Evolutionary conservation across 1,284 basidiomycete species (phyloP).

Genomic region (Coniophora puteana): DNA sequence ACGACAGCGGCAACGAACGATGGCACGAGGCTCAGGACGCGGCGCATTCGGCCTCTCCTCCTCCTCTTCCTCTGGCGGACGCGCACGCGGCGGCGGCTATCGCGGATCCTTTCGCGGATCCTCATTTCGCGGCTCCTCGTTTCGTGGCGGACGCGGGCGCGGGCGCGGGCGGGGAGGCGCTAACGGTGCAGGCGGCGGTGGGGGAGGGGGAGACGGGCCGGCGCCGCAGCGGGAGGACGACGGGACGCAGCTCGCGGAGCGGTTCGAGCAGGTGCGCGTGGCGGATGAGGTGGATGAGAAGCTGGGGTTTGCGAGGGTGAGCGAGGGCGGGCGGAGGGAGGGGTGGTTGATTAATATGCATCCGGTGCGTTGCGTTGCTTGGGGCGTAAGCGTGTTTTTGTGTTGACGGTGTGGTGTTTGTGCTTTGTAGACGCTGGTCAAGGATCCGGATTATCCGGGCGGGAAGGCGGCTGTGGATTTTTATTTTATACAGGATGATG

Average conservation of each 20-base stretch:
- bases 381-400: not conserved
- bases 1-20: too few species aligned
- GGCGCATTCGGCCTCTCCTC: conserved; percentile 28
- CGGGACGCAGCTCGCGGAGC: conserved; percentile 77
- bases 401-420: not conserved
- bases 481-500: conserved; percentile 98
- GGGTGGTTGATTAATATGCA: conserved; percentile 99
- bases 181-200: conserved; percentile 48
- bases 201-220: conserved; percentile 39
- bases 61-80: conserved; percentile 21
- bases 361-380: conserved; percentile 57
- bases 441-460: conserved; percentile 76
- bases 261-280: conserved; percentile 74
- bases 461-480: conserved; percentile 93
- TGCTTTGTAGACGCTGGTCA: conserved; percentile 67
- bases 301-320: conserved; percentile 81
- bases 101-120: conserved; percentile 46
- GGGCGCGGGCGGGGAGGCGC: conserved; percentile 44
- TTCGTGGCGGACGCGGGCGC: too few species aligned
- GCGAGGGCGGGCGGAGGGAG: conserved; percentile 69
- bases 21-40: conserved; percentile 30
- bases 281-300: conserved; percentile 92
- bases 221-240: conserved; percentile 79
- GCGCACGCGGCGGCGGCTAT: conserved; percentile 40
- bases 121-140: conserved; percentile 28